Evolutionary conservation across 768 basidiomycete genomes (phyloP).

Genomic region (Gloeostereum incarnatum): DNA sequence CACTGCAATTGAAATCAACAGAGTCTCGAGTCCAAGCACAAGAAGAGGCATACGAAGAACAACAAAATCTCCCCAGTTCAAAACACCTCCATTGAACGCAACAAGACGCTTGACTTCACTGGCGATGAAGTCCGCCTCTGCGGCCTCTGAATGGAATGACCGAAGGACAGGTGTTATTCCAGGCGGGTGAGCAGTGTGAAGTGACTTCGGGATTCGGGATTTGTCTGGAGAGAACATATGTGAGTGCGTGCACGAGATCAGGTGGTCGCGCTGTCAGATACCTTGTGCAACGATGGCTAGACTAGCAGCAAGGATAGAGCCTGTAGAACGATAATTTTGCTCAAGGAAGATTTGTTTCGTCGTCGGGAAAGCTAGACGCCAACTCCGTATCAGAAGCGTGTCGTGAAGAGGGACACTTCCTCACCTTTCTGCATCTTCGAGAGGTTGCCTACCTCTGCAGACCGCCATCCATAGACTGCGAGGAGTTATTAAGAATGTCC

Average conservation of each 20-base stretch:
- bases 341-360: conserved; percentile 69
- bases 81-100: conserved; percentile 62
- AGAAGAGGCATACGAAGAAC: conserved; percentile 75
- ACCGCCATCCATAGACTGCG: conserved; percentile 79
- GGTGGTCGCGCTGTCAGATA: conserved; percentile 13
- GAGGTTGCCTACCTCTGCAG: conserved; percentile 70
- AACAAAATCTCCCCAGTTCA: conserved; percentile 71
- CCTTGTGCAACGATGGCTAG: conserved; percentile 81
- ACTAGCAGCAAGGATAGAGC: conserved; percentile 61
- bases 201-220: conserved; percentile 62
- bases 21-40: conserved; percentile 53
- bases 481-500: conserved; percentile 1
- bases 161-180: conserved; percentile 55
- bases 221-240: conserved; percentile 48
- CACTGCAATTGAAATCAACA: conserved; percentile 32
- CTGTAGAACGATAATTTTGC: conserved; percentile 83
- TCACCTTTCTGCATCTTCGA: conserved; percentile 59
- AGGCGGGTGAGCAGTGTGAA: conserved; percentile 57
- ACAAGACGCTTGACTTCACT: conserved; percentile 61
- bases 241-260: not conserved
- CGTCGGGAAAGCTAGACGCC: conserved; percentile 46
- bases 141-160: conserved; percentile 40
- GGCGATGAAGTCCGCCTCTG: conserved; percentile 67
- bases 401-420: not conserved
- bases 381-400: not conserved